Evolutionary conservation across 2,329 filamentous ascomycete species (phyloP), one percentile per base, ranked within the genome.

Genomic region (Phoma sp.): DNA sequence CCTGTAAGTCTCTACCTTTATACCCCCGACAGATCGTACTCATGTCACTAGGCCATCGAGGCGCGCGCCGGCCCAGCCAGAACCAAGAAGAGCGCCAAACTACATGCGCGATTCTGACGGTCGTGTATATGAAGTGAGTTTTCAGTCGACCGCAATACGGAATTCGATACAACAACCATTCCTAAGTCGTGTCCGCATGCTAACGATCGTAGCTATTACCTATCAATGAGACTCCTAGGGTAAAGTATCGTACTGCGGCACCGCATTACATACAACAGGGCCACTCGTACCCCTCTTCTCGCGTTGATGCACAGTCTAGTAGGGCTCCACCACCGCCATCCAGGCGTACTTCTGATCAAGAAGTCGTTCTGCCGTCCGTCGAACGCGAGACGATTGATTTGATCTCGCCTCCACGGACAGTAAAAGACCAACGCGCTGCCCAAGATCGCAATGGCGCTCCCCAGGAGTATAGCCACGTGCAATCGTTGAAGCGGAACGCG

Each of bases 91-190:
- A 46, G 45, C 59, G 45, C 59, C 48, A 30, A 61, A 64, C 11
- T 47, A 66, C 3, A 52, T 68, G 57, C 61, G 62, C 24, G 66
- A 64, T 55, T 63, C 65, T 40, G 56, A 71, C 29, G 71, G 71
- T 39, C 65, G 56, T 47, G 32, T 73, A 32, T 73, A 68, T 43
- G 66, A 70, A 66, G 71, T 74, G 68, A 74, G 71, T 73, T 35
- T 27, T 43, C 45, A 39, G 42, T 22, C 50, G 40, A 53, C 55
- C 52, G 60, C 44, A 50, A 54, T 52, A 47, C 37, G 30, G 49
- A 57, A 54, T 58, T 46, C 57, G 51, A 62, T 49, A 55, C 41
- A 33, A 57, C 44, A 55, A 33, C 55, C 9, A 32, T 2, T 7
- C 9, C 29, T 29, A 7, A 2, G 7, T 13, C 18, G 9, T 7